Conservation (phyloP, 2,329 filamentous ascomycete species). For the Phialophora tarda region DNA sequence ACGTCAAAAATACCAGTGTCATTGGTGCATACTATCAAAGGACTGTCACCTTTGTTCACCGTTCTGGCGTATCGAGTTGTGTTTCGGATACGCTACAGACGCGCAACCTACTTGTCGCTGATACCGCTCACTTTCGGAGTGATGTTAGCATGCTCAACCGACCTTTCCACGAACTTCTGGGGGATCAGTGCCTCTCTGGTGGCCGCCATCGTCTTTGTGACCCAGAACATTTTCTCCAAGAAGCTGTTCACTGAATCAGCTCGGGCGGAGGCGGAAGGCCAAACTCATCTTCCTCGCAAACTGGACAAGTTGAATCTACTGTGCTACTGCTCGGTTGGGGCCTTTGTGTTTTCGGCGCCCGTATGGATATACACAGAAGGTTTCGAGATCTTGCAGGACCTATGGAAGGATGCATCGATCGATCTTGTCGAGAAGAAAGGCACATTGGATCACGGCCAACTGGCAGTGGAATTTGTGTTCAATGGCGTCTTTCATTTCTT, state of each 20-base stretch:
- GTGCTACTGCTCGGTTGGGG: conserved; percentile 94
- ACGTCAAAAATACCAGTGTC: conserved; percentile 96
- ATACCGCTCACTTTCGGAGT: conserved; percentile 94
- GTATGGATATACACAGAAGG: conserved; percentile 96
- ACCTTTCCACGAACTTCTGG: conserved; percentile 84
- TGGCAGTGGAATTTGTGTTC: conserved; percentile 86
- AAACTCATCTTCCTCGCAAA: conserved; percentile 70
- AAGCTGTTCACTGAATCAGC: conserved; percentile 95
- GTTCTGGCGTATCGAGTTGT: conserved; percentile 90
- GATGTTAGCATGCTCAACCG: conserved; percentile 91
- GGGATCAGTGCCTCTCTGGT: conserved; percentile 88
- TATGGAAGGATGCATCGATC: conserved; percentile 80
- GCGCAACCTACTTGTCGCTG: conserved; percentile 83
- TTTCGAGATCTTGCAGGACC: conserved; percentile 74
- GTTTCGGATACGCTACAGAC: conserved; percentile 86
- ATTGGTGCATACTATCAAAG: conserved; percentile 97
- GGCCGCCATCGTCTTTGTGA: conserved; percentile 93
- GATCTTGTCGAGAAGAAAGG: conserved; percentile 77
- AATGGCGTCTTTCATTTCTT: conserved; percentile 97
- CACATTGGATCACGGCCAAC: conserved; percentile 66
- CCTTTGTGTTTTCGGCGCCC: conserved; percentile 83
- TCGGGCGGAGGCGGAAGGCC: conserved; percentile 76
- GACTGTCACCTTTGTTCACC: conserved; percentile 92
- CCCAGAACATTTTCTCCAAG: conserved; percentile 98
- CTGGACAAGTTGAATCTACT: conserved; percentile 95